These are phyloP conservation scores for Acrocalymma vagum DNA, from an alignment of 2,329 filamentous ascomycete genomes.

Conservation along the genomic window DNA sequence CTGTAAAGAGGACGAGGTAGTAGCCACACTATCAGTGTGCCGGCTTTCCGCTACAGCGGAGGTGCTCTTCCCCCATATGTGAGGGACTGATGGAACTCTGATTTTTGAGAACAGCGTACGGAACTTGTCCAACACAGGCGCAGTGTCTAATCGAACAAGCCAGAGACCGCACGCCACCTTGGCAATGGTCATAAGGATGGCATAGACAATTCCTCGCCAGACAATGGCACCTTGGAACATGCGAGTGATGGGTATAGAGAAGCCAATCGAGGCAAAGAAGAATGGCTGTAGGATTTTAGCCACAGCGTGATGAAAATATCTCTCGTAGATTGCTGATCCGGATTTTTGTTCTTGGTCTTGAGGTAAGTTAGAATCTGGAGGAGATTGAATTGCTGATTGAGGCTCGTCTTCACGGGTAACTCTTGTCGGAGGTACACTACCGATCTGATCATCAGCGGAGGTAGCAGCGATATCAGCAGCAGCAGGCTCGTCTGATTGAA, in stretches of 20 bases:
- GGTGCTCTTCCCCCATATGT: conserved; percentile 31
- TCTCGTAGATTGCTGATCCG: conserved; percentile 52
- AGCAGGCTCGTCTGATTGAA: neutral
- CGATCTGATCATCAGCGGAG: no score
- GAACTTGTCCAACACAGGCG: conserved; percentile 11
- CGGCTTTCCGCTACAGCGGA: conserved; percentile 1
- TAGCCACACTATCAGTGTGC: neutral
- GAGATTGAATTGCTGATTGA: no score
- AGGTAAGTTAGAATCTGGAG: no score
- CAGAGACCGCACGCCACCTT: conserved; percentile 53
- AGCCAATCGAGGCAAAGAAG: conserved; percentile 80
- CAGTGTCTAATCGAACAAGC: conserved; percentile 47
- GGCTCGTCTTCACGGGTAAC: no score
- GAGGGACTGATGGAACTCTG: conserved; percentile 29
- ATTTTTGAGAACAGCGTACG: conserved; percentile 17
- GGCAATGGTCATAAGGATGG: conserved; percentile 71
- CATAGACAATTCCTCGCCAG: conserved; percentile 79
- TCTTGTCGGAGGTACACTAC: neutral
- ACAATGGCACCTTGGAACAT: conserved; percentile 72
- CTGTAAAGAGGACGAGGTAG: neutral
- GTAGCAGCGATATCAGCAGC: neutral
- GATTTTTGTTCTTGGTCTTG: no score
- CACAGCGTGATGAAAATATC: conserved; percentile 56
- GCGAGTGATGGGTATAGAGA: conserved; percentile 76
- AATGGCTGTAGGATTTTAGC: conserved; percentile 70